Base-by-base conservation (phyloP, 768 basidiomycete species). In the Kwoniella sp. region DNA sequence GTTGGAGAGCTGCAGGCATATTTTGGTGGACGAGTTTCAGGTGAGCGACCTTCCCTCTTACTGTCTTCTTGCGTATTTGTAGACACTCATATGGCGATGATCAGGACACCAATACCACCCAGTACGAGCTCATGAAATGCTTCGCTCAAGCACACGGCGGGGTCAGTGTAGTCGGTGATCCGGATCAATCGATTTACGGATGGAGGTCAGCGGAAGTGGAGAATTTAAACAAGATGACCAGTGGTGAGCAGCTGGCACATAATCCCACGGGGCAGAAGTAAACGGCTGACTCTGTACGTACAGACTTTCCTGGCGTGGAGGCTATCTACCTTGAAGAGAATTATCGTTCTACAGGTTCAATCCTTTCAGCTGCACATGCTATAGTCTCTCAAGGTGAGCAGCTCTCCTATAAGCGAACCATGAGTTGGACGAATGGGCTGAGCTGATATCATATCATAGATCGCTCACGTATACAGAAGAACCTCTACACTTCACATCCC, bases 161-260 rank as follows among this genome's bases (percentile, higher is more conserved):
- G 65, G 82, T 92, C 26, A 91, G 88, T 3, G 85, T 93, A 44
- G 91, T 94, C 2, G 92, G 92, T 0, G 92, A 94, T 80, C 92
- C 92, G 0, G 92, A 94, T 77, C 92, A 94, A 75, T 91, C 90
- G 0, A 92, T 92, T 46, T 92, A 92, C 69, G 90, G 90, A 9
- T 94, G 92, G 91, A 85, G 91, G 13, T 87, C 88, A 6, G 90
- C 83, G 24, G 89, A 92, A 70, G 83, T 90, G 2, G 85, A 83
- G 61, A 92, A 92, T 77, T 80, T 92, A 24, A 82, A 82, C 7
- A 86, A 84, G 65, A 92, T 93, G 91, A 80, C 83, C 33, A 79
- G 82, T 78, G 88, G 90, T 81, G 22, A 29, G 75, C 17, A 44
- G 40, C 40, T 44, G 40, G n/a, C 33, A 13, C 6, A 24, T 26